These are phyloP conservation scores for Phytophthora pistaciae DNA, from an alignment of 352 stramenopile species.

Conservation along the genomic window DNA sequence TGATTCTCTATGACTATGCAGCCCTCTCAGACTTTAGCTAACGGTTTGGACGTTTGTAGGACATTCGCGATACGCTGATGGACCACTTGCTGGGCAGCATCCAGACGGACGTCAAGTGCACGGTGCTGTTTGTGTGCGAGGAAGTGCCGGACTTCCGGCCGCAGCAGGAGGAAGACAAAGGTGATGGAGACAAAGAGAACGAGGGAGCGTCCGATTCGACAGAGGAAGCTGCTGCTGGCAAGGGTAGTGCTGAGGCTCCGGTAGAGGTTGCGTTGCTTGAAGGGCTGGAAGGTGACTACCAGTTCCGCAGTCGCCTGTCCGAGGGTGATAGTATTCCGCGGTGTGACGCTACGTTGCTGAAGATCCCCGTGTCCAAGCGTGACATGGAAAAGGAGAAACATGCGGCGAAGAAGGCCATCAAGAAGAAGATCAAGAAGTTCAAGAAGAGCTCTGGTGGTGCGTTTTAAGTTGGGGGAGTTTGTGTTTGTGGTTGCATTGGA, in stretches of 20 bases:
- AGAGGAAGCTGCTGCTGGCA: conserved; percentile 12
- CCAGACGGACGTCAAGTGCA: conserved; percentile 70
- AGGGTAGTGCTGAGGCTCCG: background rate
- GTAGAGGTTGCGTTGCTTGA: conserved; percentile 48
- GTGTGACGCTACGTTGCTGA: conserved; percentile 75
- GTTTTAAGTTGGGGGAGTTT: conserved; percentile 6
- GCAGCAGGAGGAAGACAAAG: conserved; percentile 1
- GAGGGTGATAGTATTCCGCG: conserved; percentile 82
- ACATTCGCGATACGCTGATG: conserved; percentile 73
- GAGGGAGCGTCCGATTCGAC: conserved; percentile 1
- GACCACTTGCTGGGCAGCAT: conserved; percentile 68
- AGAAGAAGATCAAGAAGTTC: conserved; percentile 91
- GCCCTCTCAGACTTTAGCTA: background rate
- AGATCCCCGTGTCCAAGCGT: conserved; percentile 75
- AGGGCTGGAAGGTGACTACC: conserved; percentile 44
- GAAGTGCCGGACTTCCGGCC: conserved; percentile 63
- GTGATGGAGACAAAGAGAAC: conserved; percentile 8
- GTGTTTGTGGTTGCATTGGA: background rate
- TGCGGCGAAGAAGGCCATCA: conserved; percentile 79
- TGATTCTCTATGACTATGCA: background rate
- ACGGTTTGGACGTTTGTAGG: conserved; percentile 29
- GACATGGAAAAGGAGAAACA: conserved; percentile 85
- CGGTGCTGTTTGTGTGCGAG: conserved; percentile 77
- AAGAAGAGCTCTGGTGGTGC: conserved; percentile 72
- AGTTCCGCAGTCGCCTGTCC: conserved; percentile 62